Base-by-base conservation (phyloP, 371 early-diverging fungal species). In the Nematocida displodere region DNA sequence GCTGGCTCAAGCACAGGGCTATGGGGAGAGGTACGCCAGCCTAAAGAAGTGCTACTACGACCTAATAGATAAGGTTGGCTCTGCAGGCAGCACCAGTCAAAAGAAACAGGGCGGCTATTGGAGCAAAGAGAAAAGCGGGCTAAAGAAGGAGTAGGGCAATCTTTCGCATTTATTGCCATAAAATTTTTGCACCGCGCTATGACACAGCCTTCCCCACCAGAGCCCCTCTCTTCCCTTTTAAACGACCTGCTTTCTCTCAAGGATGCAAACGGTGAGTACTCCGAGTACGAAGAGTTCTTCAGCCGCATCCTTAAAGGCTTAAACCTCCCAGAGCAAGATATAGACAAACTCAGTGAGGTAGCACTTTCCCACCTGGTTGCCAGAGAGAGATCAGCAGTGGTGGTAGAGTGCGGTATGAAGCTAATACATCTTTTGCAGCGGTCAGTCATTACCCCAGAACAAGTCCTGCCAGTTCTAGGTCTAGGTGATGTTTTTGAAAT, bases 201-300 rank as follows among this genome's bases (percentile, higher is more conserved):
- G n/a, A n/a, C n/a, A n/a, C n/a, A n/a, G n/a, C n/a, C n/a, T n/a
- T n/a, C n/a, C n/a, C n/a, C n/a, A n/a, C n/a, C n/a, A n/a, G n/a
- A n/a, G n/a, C n/a, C n/a, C n/a, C n/a, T n/a, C n/a, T n/a, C n/a
- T n/a, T n/a, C n/a, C n/a, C n/a, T n/a, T 54, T 28, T 5, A 8
- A 31, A 29, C 13, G 40, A 31, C 3, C 13, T 64, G 26, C 15
- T 33, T 11, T 28, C 15, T 4, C 22, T 71, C 28, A 58, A 62
- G 36, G 48, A 71, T 52, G 29, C 28, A 1, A 3, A 31, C 4
- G 75, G 75, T 20, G 63, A 61, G 15, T 49, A 13, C 22, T 2
- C 42, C 1, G 75, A 71, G 53, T 71, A 71, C 31, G 62, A 71
- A 71, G 75, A 71, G 75, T 71, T 37, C 37, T 71, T 71, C 62